Percentiles rank a stretch among this genome's conserved stretches.
phyloP scores from a whole-genome alignment of 257 asterid species.

The Primulina huaijiensis region DNA sequence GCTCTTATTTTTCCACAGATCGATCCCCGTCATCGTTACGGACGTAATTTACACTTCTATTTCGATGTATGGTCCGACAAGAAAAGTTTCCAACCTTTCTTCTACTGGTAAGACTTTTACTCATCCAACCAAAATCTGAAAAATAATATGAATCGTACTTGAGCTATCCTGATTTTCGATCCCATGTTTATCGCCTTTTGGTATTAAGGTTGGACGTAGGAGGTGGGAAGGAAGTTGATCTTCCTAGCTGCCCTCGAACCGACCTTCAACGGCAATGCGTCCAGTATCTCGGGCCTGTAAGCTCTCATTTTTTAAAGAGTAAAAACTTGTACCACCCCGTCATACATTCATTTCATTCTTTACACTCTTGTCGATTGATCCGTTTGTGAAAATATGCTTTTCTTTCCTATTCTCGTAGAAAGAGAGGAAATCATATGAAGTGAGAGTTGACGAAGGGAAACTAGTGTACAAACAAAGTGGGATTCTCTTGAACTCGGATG shows the following conservation, averaged over 20 bases:
- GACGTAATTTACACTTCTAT: conserved; percentile 66
- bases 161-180: too few species aligned
- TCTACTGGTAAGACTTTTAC: conserved; percentile 53
- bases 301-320: conserved; percentile 16
- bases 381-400: background rate
- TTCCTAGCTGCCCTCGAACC: conserved; percentile 45
- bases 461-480: conserved; percentile 49
- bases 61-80: conserved; percentile 56
- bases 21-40: conserved; percentile 82
- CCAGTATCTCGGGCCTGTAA: conserved; percentile 66
- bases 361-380: too few species aligned
- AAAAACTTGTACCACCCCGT: too few species aligned
- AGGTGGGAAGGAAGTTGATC: conserved; percentile 64
- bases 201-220: conserved; percentile 62
- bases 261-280: conserved; percentile 60
- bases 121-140: background rate
- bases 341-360: too few species aligned
- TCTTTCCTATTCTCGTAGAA: conserved; percentile 18
- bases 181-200: too few species aligned
- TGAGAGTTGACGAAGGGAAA: conserved; percentile 52
- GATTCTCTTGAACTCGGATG: conserved; percentile 42
- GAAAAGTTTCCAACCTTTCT: conserved; percentile 69
- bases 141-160: too few species aligned
- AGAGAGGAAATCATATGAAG: conserved; percentile 60
- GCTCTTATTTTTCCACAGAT: conserved; percentile 36